A percentile compares a stretch with the other conserved stretches of the same genome.
Conservation (phyloP, 805 yeast species). For the Cyberlindnera maritima region DNA sequence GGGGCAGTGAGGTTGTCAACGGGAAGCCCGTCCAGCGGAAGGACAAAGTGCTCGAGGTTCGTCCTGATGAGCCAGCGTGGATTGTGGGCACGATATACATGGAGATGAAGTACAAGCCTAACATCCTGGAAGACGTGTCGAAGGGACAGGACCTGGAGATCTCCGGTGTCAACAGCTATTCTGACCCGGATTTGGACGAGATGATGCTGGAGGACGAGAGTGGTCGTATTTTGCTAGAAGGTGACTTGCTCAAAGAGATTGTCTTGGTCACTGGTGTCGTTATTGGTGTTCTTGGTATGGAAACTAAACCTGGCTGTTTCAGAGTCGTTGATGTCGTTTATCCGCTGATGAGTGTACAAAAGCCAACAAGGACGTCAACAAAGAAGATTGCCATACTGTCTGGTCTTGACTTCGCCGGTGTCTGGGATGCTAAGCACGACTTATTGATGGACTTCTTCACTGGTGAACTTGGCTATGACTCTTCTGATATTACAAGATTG, state of each 20-base stretch:
- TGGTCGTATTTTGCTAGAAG: constrained; percentile 77
- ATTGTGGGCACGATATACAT: constrained; percentile 83
- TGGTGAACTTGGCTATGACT: constrained; percentile 59
- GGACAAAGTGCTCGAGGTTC: constrained; percentile 60
- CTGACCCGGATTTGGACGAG: constrained; percentile 54
- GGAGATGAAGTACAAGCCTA: constrained; percentile 82
- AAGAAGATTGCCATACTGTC: constrained; percentile 67
- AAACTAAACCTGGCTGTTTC: constrained; percentile 77
- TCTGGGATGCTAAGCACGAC: constrained; percentile 45
- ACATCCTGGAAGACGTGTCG: constrained; percentile 78
- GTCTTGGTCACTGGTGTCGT: constrained; percentile 87
- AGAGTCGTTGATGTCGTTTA: constrained; percentile 77
- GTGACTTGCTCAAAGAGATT: constrained; percentile 49
- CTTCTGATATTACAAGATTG: constrained; percentile 43
- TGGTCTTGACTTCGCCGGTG: constrained; percentile 61
- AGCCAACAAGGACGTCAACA: constrained; percentile 20
- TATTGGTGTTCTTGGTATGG: constrained; percentile 84
- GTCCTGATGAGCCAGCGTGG: constrained; percentile 66
- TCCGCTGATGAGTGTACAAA: constrained; percentile 64
- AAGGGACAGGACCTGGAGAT: constrained; percentile 45
- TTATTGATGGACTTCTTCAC: constrained; percentile 64
- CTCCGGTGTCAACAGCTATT: constrained; percentile 41
- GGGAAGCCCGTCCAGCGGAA: constrained; percentile 36
- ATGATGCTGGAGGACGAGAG: constrained; percentile 88
- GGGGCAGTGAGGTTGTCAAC: constrained; percentile 51